These are phyloP conservation scores for Rubroshorea leprosula DNA, from an alignment of 345 rosid genomes.

Conservation along the genomic window DNA sequence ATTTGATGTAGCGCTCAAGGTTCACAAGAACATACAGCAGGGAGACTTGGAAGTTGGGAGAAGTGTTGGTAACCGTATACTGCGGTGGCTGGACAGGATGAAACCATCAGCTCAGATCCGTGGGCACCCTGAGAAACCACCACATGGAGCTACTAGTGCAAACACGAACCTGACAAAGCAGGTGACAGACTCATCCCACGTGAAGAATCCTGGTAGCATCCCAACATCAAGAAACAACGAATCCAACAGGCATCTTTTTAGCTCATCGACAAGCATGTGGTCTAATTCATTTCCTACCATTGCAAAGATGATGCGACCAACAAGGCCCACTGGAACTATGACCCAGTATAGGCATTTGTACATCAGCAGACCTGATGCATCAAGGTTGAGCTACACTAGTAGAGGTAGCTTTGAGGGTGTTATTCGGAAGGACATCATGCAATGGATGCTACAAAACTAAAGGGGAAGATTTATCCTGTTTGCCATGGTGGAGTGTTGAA, in stretches of 20 bases:
- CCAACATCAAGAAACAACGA: conserved; percentile 39
- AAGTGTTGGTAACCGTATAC: conserved; percentile 81
- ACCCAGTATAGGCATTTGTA: conserved; percentile 57
- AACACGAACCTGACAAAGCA: conserved; percentile 38
- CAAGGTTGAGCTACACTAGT: conserved; percentile 21
- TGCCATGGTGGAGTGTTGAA: no score
- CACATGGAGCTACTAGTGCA: conserved; percentile 20
- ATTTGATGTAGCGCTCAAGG: conserved; percentile 58
- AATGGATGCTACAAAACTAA: conserved; percentile 51
- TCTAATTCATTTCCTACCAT: conserved; percentile 52
- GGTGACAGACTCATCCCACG: conserved; percentile 26
- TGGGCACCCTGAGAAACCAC: conserved; percentile 22
- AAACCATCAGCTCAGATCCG: conserved; percentile 94
- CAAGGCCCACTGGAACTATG: conserved; percentile 40
- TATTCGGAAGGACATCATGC: conserved; percentile 66
- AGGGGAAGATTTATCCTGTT: conserved; percentile 1
- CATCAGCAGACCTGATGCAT: conserved; percentile 19
- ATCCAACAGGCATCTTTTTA: conserved; percentile 47
- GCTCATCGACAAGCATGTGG: conserved; percentile 37
- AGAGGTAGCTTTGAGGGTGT: conserved; percentile 37
- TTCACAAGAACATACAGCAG: conserved; percentile 67
- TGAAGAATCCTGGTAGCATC: conserved; percentile 32
- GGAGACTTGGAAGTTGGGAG: conserved; percentile 89
- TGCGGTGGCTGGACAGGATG: conserved; percentile 74
- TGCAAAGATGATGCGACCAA: conserved; percentile 54